These are phyloP conservation scores for Plasmodium billcollinsi DNA, from an alignment of 169 alveolate genomes.

Conservation along the genomic window DNA sequence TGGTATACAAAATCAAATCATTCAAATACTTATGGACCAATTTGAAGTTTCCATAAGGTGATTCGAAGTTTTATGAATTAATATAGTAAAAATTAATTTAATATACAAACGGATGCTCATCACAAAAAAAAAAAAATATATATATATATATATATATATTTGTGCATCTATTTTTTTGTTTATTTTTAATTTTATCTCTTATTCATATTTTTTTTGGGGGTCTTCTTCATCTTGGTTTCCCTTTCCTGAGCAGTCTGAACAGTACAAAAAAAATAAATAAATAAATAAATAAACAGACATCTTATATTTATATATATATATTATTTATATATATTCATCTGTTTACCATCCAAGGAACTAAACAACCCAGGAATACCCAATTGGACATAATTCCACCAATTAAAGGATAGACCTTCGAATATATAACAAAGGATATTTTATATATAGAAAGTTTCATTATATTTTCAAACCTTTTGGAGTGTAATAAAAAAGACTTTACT, in stretches of 20 bases:
- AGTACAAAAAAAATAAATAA: not conserved
- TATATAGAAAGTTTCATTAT: constrained; percentile 87
- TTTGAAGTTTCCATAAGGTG: constrained; percentile 36
- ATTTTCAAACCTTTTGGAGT: constrained; percentile 84
- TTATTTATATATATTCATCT: not conserved
- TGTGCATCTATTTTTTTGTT: not conserved
- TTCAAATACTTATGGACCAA: constrained; percentile 28
- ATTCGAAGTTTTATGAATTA: not conserved
- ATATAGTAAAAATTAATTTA: no score
- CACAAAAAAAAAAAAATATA: constrained; percentile 8
- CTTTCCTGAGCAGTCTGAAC: constrained; percentile 71
- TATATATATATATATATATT: not conserved
- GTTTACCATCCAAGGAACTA: constrained; percentile 78
- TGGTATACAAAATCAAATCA: constrained; percentile 76
- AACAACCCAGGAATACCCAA: constrained; percentile 83
- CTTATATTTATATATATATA: not conserved
- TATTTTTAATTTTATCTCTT: constrained; percentile 20
- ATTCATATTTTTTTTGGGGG: constrained; percentile 30
- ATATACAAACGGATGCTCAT: no score
- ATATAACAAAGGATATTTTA: constrained; percentile 81
- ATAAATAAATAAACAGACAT: not conserved
- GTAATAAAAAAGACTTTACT: constrained; percentile 82
- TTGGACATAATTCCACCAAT: constrained; percentile 85
- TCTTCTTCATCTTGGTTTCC: constrained; percentile 56
- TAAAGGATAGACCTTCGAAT: constrained; percentile 84